Base-by-base conservation (phyloP, 768 basidiomycete species). In the Obba rivulosa region DNA sequence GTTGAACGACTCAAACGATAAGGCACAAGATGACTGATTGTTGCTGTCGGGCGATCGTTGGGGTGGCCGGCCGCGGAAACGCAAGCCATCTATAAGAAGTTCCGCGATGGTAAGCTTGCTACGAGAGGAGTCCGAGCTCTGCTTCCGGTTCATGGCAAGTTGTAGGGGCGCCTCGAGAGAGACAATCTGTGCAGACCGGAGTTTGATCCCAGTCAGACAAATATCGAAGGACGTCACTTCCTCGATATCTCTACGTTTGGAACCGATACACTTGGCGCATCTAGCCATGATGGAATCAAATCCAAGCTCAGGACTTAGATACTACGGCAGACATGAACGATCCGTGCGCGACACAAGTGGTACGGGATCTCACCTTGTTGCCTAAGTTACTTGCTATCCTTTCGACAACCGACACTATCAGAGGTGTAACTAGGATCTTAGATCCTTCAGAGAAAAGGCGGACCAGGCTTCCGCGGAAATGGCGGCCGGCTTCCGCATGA, bases 391-490 rank as follows among this genome's bases (percentile, higher is more conserved):
- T 64, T 56, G 77, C 70, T 16, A 87, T 57, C 45, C 61, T 60
- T 25, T 61, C 58, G n/a, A 68, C 60, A 39, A 71, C 73, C 16
- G 71, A 66, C 34, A 79, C 50, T 16, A 80, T 41, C 17, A 87
- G 66, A 2, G 86, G 85, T 4, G 80, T 84, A n/a, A 83, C 47
- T 37, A 67, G 64, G 16, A 81, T 41, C 34, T 67, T 63, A 13
- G 79, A 41, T 17, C 66, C 65, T 23, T 56, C 55, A 46, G 65
- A 72, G 31, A 63, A 65, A 24, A 81, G 49, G 23, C 79, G 76
- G 31, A 72, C 54, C 7, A 70, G 69, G 3, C 67, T 73, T 13
- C 61, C 65, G 23, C 57, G 52, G 1, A 39, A 2, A 9, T 35
- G 43, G 3, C 43, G 45, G 11, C 28, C 28, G 13, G 13, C 5